Percentiles rank a stretch among this genome's conserved stretches.
These are phyloP conservation scores for Lumnitzera littorea DNA, from an alignment of 345 rosid genomes.

Conservation along the genomic window DNA sequence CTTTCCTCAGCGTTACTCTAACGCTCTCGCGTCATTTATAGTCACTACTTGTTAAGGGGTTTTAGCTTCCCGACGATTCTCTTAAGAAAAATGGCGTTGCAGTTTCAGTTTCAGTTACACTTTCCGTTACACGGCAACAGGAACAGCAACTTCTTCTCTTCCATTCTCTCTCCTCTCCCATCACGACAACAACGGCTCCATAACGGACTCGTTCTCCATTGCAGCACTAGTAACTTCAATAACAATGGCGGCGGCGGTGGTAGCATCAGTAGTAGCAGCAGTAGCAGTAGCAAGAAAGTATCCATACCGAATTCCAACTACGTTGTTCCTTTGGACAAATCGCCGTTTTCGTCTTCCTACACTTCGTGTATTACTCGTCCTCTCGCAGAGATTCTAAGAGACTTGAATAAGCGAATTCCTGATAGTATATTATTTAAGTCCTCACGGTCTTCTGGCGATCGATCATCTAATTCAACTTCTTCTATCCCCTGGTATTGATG, in stretches of 20 bases:
- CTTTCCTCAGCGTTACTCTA: too few relatives aligned
- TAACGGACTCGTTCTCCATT: too few relatives aligned
- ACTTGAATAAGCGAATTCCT: slow-evolving; percentile 89
- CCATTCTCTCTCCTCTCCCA: not conserved
- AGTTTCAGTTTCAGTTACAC: not conserved
- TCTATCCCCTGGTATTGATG: slow-evolving; percentile 58
- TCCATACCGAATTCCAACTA: slow-evolving; percentile 76
- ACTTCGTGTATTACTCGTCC: slow-evolving; percentile 83
- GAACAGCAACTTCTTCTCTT: slow-evolving; percentile 3
- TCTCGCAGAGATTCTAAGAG: slow-evolving; percentile 91
- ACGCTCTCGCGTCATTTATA: not conserved
- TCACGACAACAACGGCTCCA: too few relatives aligned
- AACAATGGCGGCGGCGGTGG: slow-evolving; percentile 10
- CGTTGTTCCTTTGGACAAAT: slow-evolving; percentile 76
- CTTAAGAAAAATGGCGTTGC: slow-evolving; percentile 12
- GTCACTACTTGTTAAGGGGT: not conserved
- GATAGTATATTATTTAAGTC: slow-evolving; percentile 52
- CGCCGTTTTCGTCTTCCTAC: slow-evolving; percentile 38
- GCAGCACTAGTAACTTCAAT: too few relatives aligned
- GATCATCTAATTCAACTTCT: slow-evolving; percentile 23
- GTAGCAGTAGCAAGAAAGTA: slow-evolving; percentile 25
- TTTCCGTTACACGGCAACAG: not conserved
- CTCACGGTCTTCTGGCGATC: slow-evolving; percentile 17
- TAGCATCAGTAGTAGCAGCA: slow-evolving; percentile 13
- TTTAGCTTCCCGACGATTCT: not conserved